Evolutionary conservation across 768 basidiomycete species (phyloP).

Genomic region (Strobilomyces dryophilus): DNA sequence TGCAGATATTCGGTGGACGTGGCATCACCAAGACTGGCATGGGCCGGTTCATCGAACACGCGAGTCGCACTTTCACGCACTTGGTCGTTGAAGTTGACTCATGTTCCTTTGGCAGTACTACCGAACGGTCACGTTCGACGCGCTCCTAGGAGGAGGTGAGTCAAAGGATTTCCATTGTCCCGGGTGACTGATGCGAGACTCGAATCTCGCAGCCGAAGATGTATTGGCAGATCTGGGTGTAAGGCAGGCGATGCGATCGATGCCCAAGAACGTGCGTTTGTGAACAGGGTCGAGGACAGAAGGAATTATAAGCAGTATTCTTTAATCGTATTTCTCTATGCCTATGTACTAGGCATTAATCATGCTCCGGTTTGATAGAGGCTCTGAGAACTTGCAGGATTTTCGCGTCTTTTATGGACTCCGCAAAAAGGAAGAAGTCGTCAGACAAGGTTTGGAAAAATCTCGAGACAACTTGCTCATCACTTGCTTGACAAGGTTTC

Average conservation of each 20-base stretch:
- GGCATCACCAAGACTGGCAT: constrained; percentile 78
- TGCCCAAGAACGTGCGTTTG: constrained; percentile 65
- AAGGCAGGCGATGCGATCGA: constrained; percentile 70
- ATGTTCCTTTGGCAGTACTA: constrained; percentile 26
- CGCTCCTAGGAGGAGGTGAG: constrained; percentile 65
- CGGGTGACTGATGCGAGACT: background rate
- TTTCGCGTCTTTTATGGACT: too few relatives aligned
- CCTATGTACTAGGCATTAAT: background rate
- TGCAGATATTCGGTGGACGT: constrained; percentile 79
- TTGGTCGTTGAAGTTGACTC: background rate
- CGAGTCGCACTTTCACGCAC: constrained; percentile 17
- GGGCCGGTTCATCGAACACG: constrained; percentile 57
- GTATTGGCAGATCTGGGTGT: constrained; percentile 78
- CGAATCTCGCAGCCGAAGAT: constrained; percentile 51
- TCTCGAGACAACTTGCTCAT: too few relatives aligned
- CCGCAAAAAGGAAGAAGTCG: too few relatives aligned
- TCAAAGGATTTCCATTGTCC: background rate
- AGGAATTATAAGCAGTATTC: background rate
- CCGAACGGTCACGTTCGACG: constrained; percentile 29
- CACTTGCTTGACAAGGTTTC: too few relatives aligned
- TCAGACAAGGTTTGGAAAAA: too few relatives aligned
- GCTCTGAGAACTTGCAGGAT: background rate
- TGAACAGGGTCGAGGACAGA: constrained; percentile 25
- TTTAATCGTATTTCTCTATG: background rate
- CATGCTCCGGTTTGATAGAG: background rate